A percentile compares a stretch with the other conserved stretches of the same genome.
These are phyloP conservation scores for Vanderwaltozyma tropicalis DNA, from an alignment of 805 yeast genomes.

Conservation along the genomic window DNA sequence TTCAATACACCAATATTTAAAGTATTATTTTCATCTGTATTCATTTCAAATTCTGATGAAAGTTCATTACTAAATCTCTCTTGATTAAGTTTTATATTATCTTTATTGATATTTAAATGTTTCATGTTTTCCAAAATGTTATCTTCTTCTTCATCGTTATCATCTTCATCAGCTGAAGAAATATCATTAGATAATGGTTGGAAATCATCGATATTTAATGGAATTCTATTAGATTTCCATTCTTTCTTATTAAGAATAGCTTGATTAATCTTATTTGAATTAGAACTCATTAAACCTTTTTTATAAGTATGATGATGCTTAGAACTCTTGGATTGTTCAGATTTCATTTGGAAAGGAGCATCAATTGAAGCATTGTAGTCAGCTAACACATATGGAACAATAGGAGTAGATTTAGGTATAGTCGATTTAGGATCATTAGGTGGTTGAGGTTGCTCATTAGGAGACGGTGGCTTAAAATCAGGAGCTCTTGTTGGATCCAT, in stretches of 20 bases:
- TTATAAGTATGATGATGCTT: neutral
- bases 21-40: slow-evolving; percentile 3
- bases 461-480: slow-evolving; percentile 76
- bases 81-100: too few relatives aligned
- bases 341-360: slow-evolving; percentile 39
- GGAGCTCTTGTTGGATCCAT: slow-evolving; percentile 96
- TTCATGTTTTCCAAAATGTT: neutral
- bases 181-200: slow-evolving; percentile 41
- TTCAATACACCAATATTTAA: slow-evolving; percentile 28
- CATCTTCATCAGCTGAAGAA: slow-evolving; percentile 36
- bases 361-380: slow-evolving; percentile 63
- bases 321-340: neutral
- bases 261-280: neutral
- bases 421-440: slow-evolving; percentile 53
- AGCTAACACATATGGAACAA: slow-evolving; percentile 68
- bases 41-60: too few relatives aligned
- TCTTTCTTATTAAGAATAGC: neutral
- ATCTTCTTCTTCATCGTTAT: slow-evolving; percentile 10
- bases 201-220: slow-evolving; percentile 48
- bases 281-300: neutral
- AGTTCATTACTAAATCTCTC: too few relatives aligned
- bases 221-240: slow-evolving; percentile 27
- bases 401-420: slow-evolving; percentile 68
- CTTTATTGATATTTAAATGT: too few relatives aligned
- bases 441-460: slow-evolving; percentile 50